phyloP scores from a whole-genome alignment of 2,329 filamentous ascomycete genomes.

The Phaeosphaeria sp. region DNA sequence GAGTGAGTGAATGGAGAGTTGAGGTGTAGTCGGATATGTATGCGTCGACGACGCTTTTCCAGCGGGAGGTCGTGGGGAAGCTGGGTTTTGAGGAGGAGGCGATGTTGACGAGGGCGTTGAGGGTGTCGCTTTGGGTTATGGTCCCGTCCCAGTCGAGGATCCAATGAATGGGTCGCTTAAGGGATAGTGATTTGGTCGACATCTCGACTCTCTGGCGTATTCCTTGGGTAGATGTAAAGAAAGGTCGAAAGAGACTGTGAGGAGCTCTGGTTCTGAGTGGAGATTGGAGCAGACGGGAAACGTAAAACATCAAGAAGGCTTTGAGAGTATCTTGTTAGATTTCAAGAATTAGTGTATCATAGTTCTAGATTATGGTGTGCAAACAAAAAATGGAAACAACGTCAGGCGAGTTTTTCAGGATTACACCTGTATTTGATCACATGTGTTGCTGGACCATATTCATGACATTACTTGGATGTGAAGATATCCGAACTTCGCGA shows the following conservation, averaged over 20 bases:
- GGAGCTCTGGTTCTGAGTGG: neutral
- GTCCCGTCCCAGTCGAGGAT: conserved; percentile 59
- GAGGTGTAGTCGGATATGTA: conserved; percentile 51
- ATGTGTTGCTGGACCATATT: neutral
- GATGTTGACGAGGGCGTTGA: conserved; percentile 51
- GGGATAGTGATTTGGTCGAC: conserved; percentile 11
- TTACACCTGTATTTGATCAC: neutral
- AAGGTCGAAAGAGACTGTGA: neutral
- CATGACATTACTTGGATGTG: too few relatives aligned
- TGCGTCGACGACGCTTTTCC: conserved; percentile 48
- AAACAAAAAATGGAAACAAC: neutral
- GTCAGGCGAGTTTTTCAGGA: neutral
- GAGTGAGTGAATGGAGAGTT: conserved; percentile 39
- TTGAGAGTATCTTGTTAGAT: neutral
- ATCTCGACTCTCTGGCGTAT: conserved; percentile 11
- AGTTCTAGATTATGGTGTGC: neutral
- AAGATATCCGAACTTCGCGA: neutral
- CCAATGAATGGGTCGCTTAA: conserved; percentile 37
- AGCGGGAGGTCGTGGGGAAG: conserved; percentile 30
- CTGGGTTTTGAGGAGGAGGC: conserved; percentile 36
- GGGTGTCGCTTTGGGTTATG: conserved; percentile 53
- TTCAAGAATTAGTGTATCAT: neutral
- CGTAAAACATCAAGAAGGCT: neutral
- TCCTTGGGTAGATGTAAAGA: neutral
- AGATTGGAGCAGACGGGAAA: neutral